phyloP scores from a whole-genome alignment of 2,329 filamentous ascomycete genomes.

The Dactylellina sp. region DNA sequence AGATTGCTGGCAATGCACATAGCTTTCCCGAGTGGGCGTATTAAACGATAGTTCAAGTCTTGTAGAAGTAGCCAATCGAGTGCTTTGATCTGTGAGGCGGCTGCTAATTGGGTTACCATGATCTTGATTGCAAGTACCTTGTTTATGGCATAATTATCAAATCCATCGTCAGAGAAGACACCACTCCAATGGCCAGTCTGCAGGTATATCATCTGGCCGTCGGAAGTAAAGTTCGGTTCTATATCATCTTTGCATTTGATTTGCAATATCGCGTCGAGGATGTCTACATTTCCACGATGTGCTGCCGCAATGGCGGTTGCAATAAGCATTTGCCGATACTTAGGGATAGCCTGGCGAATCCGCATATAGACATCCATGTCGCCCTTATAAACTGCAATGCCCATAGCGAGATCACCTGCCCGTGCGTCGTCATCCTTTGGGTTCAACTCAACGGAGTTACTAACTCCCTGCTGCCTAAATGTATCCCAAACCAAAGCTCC shows the following conservation, averaged over 20 bases:
- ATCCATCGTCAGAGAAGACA: slow-evolving; percentile 11
- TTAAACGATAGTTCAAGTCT: background rate
- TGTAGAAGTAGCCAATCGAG: background rate
- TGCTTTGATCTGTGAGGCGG: slow-evolving; percentile 5
- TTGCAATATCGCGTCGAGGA: slow-evolving; percentile 5
- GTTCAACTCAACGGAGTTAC: background rate
- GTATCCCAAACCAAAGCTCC: slow-evolving; percentile 18
- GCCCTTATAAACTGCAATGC: slow-evolving; percentile 20
- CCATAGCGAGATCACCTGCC: slow-evolving; percentile 21
- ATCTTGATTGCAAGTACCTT: background rate
- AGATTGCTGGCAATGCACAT: slow-evolving; percentile 2
- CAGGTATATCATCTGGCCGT: slow-evolving; percentile 10
- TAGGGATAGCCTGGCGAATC: background rate
- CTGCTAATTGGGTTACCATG: background rate
- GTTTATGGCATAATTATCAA: slow-evolving; percentile 16
- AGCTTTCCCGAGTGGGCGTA: background rate
- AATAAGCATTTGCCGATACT: slow-evolving; percentile 5
- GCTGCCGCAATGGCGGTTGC: slow-evolving; percentile 11
- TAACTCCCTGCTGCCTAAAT: background rate
- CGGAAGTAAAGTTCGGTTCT: slow-evolving; percentile 19
- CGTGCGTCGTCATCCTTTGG: slow-evolving; percentile 5
- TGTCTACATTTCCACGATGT: slow-evolving; percentile 21
- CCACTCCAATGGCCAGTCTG: slow-evolving; percentile 17
- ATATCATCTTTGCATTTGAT: slow-evolving; percentile 5
- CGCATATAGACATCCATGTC: slow-evolving; percentile 12